phyloP scores from a whole-genome alignment of 2,329 filamentous ascomycete genomes.

The Hypoxylon sp. region DNA sequence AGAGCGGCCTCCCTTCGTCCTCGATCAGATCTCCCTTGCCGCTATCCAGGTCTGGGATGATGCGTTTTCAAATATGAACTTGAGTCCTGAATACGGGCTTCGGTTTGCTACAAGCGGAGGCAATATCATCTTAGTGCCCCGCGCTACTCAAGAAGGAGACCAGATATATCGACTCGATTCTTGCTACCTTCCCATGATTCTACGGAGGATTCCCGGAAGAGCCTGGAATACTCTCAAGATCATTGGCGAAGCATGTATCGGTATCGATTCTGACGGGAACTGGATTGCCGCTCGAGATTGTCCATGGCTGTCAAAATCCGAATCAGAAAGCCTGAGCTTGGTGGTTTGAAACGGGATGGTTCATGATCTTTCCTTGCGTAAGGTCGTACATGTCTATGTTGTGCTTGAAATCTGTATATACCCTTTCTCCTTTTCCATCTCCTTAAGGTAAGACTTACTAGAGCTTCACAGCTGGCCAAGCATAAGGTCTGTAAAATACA shows the following conservation, averaged over 20 bases:
- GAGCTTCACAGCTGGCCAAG: not conserved
- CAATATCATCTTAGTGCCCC: slow-evolving; percentile 13
- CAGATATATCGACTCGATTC: slow-evolving; percentile 23
- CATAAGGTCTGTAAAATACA: not conserved
- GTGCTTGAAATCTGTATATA: not conserved
- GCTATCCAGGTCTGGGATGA: slow-evolving; percentile 22
- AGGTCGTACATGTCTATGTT: not conserved
- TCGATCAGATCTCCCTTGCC: not conserved
- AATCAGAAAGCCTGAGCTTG: not conserved
- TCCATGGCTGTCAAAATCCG: not conserved
- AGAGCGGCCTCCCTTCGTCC: not conserved
- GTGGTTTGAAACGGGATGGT: not conserved
- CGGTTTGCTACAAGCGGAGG: slow-evolving; percentile 5
- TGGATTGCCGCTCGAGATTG: slow-evolving; percentile 25
- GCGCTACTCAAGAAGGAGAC: slow-evolving; percentile 11
- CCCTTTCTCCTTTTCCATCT: not conserved
- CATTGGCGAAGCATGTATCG: slow-evolving; percentile 28
- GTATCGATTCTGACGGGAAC: slow-evolving; percentile 4
- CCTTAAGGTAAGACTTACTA: not conserved
- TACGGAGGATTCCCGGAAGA: slow-evolving; percentile 8
- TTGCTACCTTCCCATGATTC: slow-evolving; percentile 19
- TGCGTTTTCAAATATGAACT: slow-evolving; percentile 10
- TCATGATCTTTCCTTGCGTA: not conserved
- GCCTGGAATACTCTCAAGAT: not conserved
- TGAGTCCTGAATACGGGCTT: slow-evolving; percentile 15